Percentiles rank a stretch among this genome's conserved stretches.
Evolutionary conservation across 768 basidiomycete species (phyloP).

Genomic region (Tricholomella constricta): DNA sequence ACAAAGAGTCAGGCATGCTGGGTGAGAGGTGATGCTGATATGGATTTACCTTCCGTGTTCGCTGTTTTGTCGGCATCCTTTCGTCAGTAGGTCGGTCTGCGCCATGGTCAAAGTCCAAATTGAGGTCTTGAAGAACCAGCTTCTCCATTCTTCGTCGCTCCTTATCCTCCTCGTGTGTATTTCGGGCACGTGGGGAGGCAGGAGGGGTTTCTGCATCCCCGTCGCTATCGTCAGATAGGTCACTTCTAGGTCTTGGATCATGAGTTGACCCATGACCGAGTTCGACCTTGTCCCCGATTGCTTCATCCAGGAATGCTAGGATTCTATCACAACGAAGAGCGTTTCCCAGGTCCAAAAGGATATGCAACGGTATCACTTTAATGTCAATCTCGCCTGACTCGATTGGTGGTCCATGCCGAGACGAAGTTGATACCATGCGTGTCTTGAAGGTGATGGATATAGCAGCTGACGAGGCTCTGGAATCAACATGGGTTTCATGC

Average conservation of each 20-base stretch:
- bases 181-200: slow-evolving; percentile 32
- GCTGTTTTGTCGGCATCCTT: not conserved
- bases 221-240: slow-evolving; percentile 23
- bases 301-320: slow-evolving; percentile 51
- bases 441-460: slow-evolving; percentile 6
- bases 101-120: slow-evolving; percentile 52
- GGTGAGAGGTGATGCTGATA: not conserved
- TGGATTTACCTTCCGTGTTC: slow-evolving; percentile 1
- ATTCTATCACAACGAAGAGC: slow-evolving; percentile 40
- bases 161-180: slow-evolving; percentile 28
- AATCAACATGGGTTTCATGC: not conserved
- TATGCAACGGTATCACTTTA: slow-evolving; percentile 63
- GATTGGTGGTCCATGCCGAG: not conserved
- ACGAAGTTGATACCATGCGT: not conserved
- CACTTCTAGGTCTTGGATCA: slow-evolving; percentile 10
- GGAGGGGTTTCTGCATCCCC: slow-evolving; percentile 40
- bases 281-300: slow-evolving; percentile 11
- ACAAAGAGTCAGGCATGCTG: not conserved
- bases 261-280: not conserved
- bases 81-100: slow-evolving; percentile 4
- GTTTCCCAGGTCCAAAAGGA: slow-evolving; percentile 70
- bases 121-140: slow-evolving; percentile 59
- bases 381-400: slow-evolving; percentile 35
- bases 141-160: slow-evolving; percentile 48
- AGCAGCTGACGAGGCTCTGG: slow-evolving; percentile 1